Conservation (phyloP, 805 yeast species). For the Hanseniaspora lachancei region DNA sequence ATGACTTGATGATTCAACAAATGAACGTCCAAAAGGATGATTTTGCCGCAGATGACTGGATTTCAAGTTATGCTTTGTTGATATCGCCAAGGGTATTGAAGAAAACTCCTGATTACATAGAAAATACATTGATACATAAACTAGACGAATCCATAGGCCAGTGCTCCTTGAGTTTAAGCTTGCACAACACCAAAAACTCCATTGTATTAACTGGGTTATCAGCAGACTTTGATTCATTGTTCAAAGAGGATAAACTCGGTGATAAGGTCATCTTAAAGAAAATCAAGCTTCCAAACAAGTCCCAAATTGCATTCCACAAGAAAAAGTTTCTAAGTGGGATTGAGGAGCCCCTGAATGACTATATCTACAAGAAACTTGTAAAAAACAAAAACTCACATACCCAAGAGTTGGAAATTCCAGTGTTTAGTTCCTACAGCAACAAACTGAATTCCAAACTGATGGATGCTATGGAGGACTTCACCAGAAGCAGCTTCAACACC, state of each 20-base stretch:
- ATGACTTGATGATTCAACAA: conserved; percentile 25
- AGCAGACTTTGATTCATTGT: conserved; percentile 1
- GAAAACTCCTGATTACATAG: conserved; percentile 21
- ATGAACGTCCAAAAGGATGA: conserved; percentile 20
- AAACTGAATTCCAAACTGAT: conserved; percentile 20
- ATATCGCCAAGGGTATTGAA: conserved; percentile 23
- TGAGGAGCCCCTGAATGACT: conserved; percentile 26
- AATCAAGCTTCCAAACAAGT: conserved; percentile 7
- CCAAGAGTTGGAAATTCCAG: conserved; percentile 21
- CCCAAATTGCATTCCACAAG: conserved; percentile 26
- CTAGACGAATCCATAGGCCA: conserved; percentile 12
- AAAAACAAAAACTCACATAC: conserved; percentile 21
- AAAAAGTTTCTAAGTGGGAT: conserved; percentile 23
- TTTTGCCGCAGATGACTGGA: conserved; percentile 17
- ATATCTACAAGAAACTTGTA: conserved; percentile 24
- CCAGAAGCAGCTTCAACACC: conserved; percentile 24
- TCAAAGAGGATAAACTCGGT: background rate
- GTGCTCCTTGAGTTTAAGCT: conserved; percentile 1
- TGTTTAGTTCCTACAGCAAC: conserved; percentile 25
- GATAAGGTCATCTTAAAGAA: conserved; percentile 3
- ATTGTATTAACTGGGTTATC: conserved; percentile 3
- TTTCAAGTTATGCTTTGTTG: conserved; percentile 1
- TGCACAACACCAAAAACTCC: conserved; percentile 7
- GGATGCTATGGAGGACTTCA: conserved; percentile 26
- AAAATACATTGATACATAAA: conserved; percentile 15